A percentile compares a stretch with the other conserved stretches of the same genome.
Conservation (phyloP, 306 rosid species). For the Senna siamea region DNA sequence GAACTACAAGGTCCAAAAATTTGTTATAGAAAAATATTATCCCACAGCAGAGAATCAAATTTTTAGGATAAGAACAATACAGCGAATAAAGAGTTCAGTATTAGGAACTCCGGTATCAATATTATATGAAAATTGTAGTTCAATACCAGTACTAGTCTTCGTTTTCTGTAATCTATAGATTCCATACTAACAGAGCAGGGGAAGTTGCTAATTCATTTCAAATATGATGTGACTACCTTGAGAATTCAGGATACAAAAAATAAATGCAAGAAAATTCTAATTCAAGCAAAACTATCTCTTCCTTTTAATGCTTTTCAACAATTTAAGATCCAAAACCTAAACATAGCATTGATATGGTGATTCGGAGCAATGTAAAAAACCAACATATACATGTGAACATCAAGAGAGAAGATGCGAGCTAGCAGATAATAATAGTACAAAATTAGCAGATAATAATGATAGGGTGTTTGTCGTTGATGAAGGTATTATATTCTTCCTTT, state of each 20-base stretch:
- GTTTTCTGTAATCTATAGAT: background rate
- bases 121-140: too few relatives aligned
- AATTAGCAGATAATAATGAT: too few relatives aligned
- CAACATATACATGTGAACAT: background rate
- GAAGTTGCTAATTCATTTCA: constrained; percentile 1
- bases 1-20: background rate
- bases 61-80: background rate
- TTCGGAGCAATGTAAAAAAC: background rate
- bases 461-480: too few relatives aligned
- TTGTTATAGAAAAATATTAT: background rate
- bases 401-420: too few relatives aligned
- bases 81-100: background rate
- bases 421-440: too few relatives aligned
- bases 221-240: background rate
- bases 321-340: constrained; percentile 23
- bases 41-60: background rate
- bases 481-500: too few relatives aligned
- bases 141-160: background rate
- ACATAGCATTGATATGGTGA: background rate
- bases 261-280: background rate
- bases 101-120: background rate
- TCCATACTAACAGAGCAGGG: background rate
- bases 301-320: background rate
- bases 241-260: background rate
- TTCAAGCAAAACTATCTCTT: constrained; percentile 6